Base-by-base conservation (phyloP, 371 early-diverging fungal genomes). In the Chytridiales sp. region DNA sequence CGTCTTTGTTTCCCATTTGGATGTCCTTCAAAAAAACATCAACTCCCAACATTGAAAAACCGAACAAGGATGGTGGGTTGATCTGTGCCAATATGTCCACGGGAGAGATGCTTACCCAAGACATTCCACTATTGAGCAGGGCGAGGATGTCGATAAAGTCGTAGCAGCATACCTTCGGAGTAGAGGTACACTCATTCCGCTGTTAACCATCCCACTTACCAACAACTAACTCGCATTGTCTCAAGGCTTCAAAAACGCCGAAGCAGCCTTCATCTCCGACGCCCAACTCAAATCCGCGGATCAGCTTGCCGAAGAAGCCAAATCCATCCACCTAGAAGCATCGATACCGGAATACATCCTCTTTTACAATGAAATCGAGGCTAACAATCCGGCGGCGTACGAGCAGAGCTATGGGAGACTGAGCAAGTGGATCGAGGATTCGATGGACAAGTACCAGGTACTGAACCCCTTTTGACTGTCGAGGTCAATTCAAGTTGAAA, bases 371-470 rank as follows among this genome's bases (percentile, higher is more conserved):
- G 86, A 90, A 60, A 79, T 77, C 1, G 91, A 91, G 66, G 75
- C 82, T 41, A 86, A 82, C 17, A 87, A 91, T 63, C 87, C 93
- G 1, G 84, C 87, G 44, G 87, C 87, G 11, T 89, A 93, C 62
- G 81, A 82, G 36, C 67, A 77, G 36, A 82, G 85, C 51, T 99
- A 95, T 73, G 74, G 74, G 15, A 83, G 81, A 65, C 80, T 99
- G 55, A 76, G 89, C 54, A 80, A 83, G 49, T 99, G 98, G 98
- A 87, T 98, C 35, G 92, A 95, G 58, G 92, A 90, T 61, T 95
- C 96, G 11, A 80, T 99, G 43, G 99, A 98, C 65, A 75, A 84
- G 61, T 95, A 92, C 80, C 89, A 86, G 83, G 91, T 89, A 75
- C 32, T 2, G 22, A 38, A 22, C n/a, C n/a, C n/a, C n/a, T n/a